These are phyloP conservation scores for Escovopsis weberi DNA, from an alignment of 2,329 filamentous ascomycete genomes.

Conservation along the genomic window DNA sequence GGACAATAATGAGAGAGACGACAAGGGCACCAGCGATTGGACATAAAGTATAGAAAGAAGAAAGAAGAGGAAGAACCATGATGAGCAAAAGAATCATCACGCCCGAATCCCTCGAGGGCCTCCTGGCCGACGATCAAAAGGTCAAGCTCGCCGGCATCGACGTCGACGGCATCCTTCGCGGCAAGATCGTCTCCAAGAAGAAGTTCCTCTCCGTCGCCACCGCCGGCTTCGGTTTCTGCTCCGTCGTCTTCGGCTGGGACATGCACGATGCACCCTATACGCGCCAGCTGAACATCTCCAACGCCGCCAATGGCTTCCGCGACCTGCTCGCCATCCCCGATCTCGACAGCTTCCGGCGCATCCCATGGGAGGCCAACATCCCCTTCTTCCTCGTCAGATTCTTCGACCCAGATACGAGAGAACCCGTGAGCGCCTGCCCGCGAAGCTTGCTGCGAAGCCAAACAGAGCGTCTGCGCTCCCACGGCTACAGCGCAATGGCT, in stretches of 20 bases:
- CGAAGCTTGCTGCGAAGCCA: conserved; percentile 58
- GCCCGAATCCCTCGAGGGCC: conserved; percentile 44
- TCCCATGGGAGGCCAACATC: conserved; percentile 81
- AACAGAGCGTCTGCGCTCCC: conserved; percentile 49
- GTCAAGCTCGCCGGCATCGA: conserved; percentile 84
- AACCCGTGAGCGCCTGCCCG: conserved; percentile 64
- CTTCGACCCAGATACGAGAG: conserved; percentile 60
- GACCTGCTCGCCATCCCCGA: conserved; percentile 76
- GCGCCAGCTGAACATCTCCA: conserved; percentile 72
- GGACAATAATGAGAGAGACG: too few relatives aligned
- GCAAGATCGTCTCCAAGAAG: conserved; percentile 82
- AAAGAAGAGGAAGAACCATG: background rate
- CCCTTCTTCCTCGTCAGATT: conserved; percentile 80
- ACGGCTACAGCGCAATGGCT: conserved; percentile 73
- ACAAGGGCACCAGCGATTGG: too few relatives aligned
- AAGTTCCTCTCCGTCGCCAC: conserved; percentile 79
- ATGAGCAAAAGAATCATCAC: conserved; percentile 28
- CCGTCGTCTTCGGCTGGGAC: conserved; percentile 90
- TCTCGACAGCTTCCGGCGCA: conserved; percentile 60
- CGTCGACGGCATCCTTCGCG: conserved; percentile 73
- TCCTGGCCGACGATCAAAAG: conserved; percentile 57
- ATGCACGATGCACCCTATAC: conserved; percentile 92
- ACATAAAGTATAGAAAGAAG: too few relatives aligned
- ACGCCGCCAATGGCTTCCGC: conserved; percentile 78
- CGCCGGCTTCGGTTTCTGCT: conserved; percentile 84